These are phyloP conservation scores for Trichophyton simii DNA, from an alignment of 2,329 filamentous ascomycete species.

Conservation along the genomic window DNA sequence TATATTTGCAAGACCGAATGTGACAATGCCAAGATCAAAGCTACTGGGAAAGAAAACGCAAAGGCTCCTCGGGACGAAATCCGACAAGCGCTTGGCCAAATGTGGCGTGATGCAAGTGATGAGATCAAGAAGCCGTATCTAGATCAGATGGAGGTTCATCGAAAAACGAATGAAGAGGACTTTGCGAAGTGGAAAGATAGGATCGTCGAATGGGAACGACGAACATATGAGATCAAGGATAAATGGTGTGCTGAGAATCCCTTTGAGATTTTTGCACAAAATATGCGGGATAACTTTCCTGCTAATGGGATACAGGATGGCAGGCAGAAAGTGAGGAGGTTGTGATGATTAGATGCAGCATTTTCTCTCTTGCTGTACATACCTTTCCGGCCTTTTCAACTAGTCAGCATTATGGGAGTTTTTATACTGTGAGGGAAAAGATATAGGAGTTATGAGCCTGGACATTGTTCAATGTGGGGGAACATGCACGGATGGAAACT, in stretches of 20 bases:
- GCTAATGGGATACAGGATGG: background rate
- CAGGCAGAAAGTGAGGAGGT: conserved; percentile 7
- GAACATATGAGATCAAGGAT: conserved; percentile 28
- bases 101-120: conserved; percentile 69
- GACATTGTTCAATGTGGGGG: background rate
- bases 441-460: background rate
- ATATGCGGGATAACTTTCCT: conserved; percentile 4
- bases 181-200: conserved; percentile 60
- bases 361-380: background rate
- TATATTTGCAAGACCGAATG: conserved; percentile 50
- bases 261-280: conserved; percentile 18
- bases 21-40: conserved; percentile 54
- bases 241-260: conserved; percentile 29
- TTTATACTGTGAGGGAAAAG: background rate
- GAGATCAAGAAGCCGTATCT: conserved; percentile 67
- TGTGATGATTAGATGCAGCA: background rate
- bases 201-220: conserved; percentile 40
- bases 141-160: conserved; percentile 58
- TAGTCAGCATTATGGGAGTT: conserved; percentile 2
- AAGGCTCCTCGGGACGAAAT: conserved; percentile 62
- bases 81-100: conserved; percentile 69
- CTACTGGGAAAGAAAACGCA: conserved; percentile 52
- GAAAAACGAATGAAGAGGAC: conserved; percentile 52
- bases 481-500: background rate
- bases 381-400: background rate